These are phyloP conservation scores for Anacardium occidentale DNA, from an alignment of 345 rosid genomes.

Conservation along the genomic window DNA sequence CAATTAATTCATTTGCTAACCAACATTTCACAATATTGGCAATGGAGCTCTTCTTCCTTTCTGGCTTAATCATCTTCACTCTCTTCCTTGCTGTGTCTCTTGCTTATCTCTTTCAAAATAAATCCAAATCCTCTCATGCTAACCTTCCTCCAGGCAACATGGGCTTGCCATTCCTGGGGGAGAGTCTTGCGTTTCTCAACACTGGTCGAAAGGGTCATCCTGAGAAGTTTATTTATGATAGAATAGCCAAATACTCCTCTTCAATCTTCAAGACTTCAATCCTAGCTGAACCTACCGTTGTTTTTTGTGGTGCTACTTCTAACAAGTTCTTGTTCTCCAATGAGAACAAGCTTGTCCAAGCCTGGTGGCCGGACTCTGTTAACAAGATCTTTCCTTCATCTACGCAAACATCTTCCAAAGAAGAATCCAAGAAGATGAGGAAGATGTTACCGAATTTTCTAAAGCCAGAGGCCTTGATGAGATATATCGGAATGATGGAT, in stretches of 20 bases:
- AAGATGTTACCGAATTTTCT: slow-evolving; percentile 28
- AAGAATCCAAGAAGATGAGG: slow-evolving; percentile 42
- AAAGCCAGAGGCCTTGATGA: slow-evolving; percentile 26
- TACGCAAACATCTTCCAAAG: slow-evolving; percentile 29
- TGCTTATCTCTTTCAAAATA: background rate
- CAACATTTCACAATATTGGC: background rate
- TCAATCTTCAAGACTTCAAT: slow-evolving; percentile 39
- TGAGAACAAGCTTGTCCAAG: slow-evolving; percentile 43
- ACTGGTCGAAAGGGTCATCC: slow-evolving; percentile 43
- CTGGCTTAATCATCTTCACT: background rate
- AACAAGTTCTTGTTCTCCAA: slow-evolving; percentile 52
- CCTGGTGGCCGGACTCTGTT: slow-evolving; percentile 59
- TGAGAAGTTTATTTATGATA: slow-evolving; percentile 45
- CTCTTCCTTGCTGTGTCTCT: slow-evolving; percentile 1
- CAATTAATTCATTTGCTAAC: background rate
- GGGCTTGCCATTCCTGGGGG: slow-evolving; percentile 42
- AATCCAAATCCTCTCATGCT: background rate
- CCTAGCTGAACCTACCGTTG: slow-evolving; percentile 29
- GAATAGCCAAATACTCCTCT: slow-evolving; percentile 35
- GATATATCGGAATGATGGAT: slow-evolving; percentile 23
- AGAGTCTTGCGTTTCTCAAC: slow-evolving; percentile 39
- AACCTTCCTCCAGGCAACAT: slow-evolving; percentile 48
- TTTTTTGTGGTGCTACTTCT: slow-evolving; percentile 39
- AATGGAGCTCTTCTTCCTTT: slow-evolving; percentile 11
- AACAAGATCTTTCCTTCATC: slow-evolving; percentile 49